phyloP scores from a whole-genome alignment of 1,284 basidiomycete species.

The Ganoderma meredithae region DNA sequence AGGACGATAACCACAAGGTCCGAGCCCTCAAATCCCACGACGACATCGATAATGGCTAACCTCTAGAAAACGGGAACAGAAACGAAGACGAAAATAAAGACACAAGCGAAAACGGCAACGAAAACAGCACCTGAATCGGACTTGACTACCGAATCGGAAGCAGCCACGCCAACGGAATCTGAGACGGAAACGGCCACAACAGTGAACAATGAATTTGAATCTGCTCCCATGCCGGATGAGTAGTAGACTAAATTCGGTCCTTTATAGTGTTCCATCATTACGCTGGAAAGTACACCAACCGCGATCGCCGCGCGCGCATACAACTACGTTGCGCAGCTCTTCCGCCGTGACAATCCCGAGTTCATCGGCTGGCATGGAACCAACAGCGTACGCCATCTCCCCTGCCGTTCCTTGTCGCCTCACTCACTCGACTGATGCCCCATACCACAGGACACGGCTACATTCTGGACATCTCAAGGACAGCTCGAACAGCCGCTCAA shows the following conservation, averaged over 20 bases:
- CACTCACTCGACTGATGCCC: background rate
- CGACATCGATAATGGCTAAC: background rate
- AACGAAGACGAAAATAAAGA: background rate
- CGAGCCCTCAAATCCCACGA: background rate
- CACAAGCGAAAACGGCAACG: background rate
- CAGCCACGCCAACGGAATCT: background rate
- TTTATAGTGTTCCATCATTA: background rate
- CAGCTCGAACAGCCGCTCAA: constrained; percentile 5
- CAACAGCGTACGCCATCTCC: constrained; percentile 6
- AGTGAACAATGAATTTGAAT: too few species aligned
- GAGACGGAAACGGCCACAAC: background rate
- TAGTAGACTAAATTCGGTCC: background rate
- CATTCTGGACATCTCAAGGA: background rate
- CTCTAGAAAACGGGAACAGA: too few species aligned
- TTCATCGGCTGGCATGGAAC: constrained; percentile 12
- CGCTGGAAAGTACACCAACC: background rate
- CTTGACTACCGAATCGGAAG: background rate
- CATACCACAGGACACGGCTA: constrained; percentile 5
- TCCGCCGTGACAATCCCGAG: background rate
- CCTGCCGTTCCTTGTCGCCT: background rate
- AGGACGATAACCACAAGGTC: background rate
- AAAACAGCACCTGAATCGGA: background rate
- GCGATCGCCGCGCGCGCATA: background rate
- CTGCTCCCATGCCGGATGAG: background rate
- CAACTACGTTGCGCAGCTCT: constrained; percentile 5